Evolutionary conservation across 345 rosid species (phyloP), one percentile per base, ranked within the genome.

Genomic region (Euphorbia tirucalli): DNA sequence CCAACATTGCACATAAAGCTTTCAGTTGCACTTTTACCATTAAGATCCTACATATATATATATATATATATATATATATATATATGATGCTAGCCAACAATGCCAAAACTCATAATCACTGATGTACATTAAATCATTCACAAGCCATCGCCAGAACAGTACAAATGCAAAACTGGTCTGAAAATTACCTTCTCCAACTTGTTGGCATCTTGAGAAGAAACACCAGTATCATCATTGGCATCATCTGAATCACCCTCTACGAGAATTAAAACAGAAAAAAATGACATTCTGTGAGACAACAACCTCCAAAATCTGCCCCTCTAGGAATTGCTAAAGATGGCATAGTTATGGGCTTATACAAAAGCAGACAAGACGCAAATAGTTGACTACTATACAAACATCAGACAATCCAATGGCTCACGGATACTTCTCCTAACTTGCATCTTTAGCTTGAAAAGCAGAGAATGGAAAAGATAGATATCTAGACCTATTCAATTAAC

Each of bases 191-290:
- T 69, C 64, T 83, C 78, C 73, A 77, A 54, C 11, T 60, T 14
- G 30, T 73, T 83, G 48, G 68, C 79, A 55, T 76, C 79, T 24
- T 77, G 77, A 77, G 86, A 73, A 65, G 77, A 77, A 2, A 64
- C 66, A 37, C 56, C 80, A 44, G 64, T 49, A 46, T 81, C 78
- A 52, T 82, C 27, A 62, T 66, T 21, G 49, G 60, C 79, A 58
- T 84, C 86, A 65, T 83, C 87, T 48, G 61, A 68, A 66, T 78
- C 91, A 77, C 70, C 78, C 61, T 85, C 93, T 88, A 81, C 75
- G 75, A 81, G 62, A 35, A 49, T 32, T 25, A 22, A 59, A 31
- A 55, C 43, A 64, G n/a, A n/a, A 41, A 22, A 1, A 61, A 71
- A 37, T 56, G 5, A 27, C 41, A 52, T 39, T 28, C 65, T 21